These are phyloP conservation scores for Cairneyella variabilis DNA, from an alignment of 495 filamentous ascomycete species.

Conservation along the genomic window DNA sequence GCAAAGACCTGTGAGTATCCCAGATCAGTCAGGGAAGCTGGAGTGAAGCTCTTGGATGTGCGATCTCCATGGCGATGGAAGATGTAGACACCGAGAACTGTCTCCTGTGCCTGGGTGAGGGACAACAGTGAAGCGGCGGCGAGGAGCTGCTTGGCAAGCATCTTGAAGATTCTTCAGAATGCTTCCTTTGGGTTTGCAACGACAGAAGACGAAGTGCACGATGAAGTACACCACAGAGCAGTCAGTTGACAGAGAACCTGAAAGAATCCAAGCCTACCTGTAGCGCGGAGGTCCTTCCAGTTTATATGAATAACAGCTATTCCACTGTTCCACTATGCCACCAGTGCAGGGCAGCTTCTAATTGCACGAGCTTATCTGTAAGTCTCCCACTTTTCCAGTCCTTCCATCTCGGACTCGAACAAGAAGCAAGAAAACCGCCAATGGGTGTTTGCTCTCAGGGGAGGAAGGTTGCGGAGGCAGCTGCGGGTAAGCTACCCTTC, in stretches of 20 bases:
- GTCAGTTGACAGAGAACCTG: too few species aligned
- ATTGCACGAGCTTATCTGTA: conserved; percentile 7
- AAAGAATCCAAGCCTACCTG: background rate
- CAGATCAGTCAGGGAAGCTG: conserved; percentile 53
- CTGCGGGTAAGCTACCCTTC: too few species aligned
- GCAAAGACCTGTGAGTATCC: conserved; percentile 63
- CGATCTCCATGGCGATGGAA: conserved; percentile 73
- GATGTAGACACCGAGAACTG: conserved; percentile 63
- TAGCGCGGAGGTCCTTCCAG: background rate
- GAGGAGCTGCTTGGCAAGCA: conserved; percentile 26
- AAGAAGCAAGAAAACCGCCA: background rate
- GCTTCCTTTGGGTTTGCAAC: background rate
- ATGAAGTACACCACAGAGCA: background rate
- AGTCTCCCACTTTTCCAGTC: background rate
- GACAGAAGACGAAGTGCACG: background rate
- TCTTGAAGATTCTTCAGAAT: conserved; percentile 14
- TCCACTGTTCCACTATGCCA: background rate
- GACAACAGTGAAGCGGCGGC: conserved; percentile 31
- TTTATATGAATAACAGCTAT: background rate
- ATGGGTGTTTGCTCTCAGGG: too few species aligned
- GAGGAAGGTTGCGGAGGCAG: too few species aligned
- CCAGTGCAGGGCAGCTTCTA: too few species aligned
- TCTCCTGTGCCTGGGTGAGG: conserved; percentile 44
- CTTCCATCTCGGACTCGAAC: background rate
- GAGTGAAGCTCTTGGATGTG: conserved; percentile 53